These are phyloP conservation scores for Carpinus viminea DNA, from an alignment of 306 rosid genomes.

Conservation along the genomic window DNA sequence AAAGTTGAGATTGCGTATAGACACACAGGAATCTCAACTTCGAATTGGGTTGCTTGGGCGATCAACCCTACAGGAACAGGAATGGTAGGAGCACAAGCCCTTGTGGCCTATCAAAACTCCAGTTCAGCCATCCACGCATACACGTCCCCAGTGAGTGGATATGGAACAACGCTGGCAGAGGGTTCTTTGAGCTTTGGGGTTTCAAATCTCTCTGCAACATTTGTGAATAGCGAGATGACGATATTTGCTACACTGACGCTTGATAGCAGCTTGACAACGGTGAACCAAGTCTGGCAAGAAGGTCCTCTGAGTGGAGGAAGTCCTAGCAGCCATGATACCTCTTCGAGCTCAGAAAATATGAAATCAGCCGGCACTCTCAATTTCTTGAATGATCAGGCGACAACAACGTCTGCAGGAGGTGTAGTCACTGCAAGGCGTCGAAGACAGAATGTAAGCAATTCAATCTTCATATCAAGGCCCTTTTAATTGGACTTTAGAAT, in stretches of 20 bases:
- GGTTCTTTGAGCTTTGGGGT: conserved; percentile 28
- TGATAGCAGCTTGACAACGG: conserved; percentile 12
- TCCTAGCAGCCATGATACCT: background rate
- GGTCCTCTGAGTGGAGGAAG: conserved; percentile 43
- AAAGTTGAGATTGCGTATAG: conserved; percentile 58
- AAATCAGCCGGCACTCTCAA: conserved; percentile 40
- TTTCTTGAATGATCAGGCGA: conserved; percentile 48
- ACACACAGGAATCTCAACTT: conserved; percentile 31
- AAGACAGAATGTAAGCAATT: conserved; percentile 56
- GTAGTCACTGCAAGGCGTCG: conserved; percentile 22
- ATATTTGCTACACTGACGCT: conserved; percentile 53
- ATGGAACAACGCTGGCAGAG: background rate
- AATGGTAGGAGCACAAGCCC: conserved; percentile 60
- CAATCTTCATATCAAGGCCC: background rate
- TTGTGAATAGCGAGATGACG: conserved; percentile 38
- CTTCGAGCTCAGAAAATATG: background rate
- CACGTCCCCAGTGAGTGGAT: conserved; percentile 15
- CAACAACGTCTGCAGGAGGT: conserved; percentile 13
- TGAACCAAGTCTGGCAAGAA: conserved; percentile 72
- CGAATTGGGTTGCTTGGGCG: conserved; percentile 60
- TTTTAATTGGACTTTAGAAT: too few relatives aligned
- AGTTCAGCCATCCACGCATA: conserved; percentile 16
- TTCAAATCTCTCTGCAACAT: conserved; percentile 25
- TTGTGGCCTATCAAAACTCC: conserved; percentile 47
- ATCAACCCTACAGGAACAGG: conserved; percentile 31